A percentile compares a stretch with the other conserved stretches of the same genome.
Conservation (phyloP, 1,284 basidiomycete genomes). For the Pholiota adiposa region DNA sequence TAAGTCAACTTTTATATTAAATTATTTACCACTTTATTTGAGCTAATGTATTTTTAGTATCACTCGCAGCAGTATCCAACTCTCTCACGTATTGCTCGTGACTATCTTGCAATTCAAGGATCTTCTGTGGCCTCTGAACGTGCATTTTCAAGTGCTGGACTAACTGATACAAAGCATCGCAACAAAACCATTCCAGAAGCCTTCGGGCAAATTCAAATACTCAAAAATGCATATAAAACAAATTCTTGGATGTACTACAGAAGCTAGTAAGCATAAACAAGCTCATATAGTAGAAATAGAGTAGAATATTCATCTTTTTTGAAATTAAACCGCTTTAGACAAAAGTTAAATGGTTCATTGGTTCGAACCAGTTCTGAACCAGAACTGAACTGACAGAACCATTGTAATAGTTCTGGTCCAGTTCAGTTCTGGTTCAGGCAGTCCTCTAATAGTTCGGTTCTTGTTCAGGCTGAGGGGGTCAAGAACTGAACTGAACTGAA, state of each 20-base stretch:
- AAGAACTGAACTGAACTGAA: slow-evolving; percentile 3
- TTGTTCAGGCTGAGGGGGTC: neutral
- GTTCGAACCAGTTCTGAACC: neutral
- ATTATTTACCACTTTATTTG: no score
- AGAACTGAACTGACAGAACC: slow-evolving; percentile 1
- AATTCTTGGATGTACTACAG: neutral
- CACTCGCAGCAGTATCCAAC: no score
- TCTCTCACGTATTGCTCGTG: slow-evolving; percentile 20
- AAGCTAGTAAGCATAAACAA: neutral
- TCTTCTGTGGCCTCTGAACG: slow-evolving; percentile 24
- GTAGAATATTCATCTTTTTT: neutral
- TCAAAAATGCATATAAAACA: slow-evolving; percentile 22
- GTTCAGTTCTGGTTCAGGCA: neutral
- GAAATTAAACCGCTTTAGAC: neutral
- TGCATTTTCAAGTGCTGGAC: slow-evolving; percentile 22
- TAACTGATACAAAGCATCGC: slow-evolving; percentile 19
- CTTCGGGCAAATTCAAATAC: no score
- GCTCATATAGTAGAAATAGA: neutral
- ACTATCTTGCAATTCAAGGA: slow-evolving; percentile 28
- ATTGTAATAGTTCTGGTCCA: neutral
- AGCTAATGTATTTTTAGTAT: no score
- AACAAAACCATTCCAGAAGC: slow-evolving; percentile 13
- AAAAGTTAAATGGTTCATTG: neutral
- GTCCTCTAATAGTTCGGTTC: neutral
- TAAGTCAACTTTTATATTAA: no score